Evolutionary conservation across 495 filamentous ascomycete species (phyloP).

Genomic region (Tuber calosporum): DNA sequence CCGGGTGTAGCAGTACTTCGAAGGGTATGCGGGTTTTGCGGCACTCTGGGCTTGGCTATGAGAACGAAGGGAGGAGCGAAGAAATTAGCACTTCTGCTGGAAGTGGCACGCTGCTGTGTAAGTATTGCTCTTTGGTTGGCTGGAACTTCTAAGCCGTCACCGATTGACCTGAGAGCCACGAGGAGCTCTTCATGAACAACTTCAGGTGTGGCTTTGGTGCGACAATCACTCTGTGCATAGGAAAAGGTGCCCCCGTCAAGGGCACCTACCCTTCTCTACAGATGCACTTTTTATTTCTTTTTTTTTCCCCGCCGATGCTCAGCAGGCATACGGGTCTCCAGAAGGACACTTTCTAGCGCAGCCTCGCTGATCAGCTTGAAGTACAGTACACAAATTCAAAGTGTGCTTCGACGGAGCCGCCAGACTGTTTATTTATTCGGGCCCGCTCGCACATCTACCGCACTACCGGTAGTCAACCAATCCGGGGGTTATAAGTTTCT

Average conservation of each 20-base stretch:
- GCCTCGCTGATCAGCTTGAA: background rate
- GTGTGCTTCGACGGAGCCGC: background rate
- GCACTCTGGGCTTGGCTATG: background rate
- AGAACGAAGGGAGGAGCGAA: background rate
- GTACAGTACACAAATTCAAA: background rate
- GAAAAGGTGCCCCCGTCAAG: background rate
- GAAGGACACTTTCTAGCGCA: background rate
- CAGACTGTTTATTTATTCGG: background rate
- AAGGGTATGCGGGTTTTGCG: too few species aligned
- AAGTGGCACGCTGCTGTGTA: background rate
- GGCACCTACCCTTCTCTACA: background rate
- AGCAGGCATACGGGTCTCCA: too few species aligned
- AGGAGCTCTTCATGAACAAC: background rate
- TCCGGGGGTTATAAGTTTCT: background rate
- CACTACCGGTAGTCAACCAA: background rate
- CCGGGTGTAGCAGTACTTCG: too few species aligned
- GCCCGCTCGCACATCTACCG: background rate
- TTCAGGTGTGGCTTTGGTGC: background rate
- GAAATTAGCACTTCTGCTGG: background rate
- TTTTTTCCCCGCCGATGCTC: too few species aligned
- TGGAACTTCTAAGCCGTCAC: background rate
- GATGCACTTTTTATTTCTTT: background rate
- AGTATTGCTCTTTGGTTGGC: background rate
- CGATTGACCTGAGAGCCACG: background rate
- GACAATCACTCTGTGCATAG: background rate